These are phyloP conservation scores for Cryphonectria naterciae DNA, from an alignment of 2,329 filamentous ascomycete species.

Conservation along the genomic window DNA sequence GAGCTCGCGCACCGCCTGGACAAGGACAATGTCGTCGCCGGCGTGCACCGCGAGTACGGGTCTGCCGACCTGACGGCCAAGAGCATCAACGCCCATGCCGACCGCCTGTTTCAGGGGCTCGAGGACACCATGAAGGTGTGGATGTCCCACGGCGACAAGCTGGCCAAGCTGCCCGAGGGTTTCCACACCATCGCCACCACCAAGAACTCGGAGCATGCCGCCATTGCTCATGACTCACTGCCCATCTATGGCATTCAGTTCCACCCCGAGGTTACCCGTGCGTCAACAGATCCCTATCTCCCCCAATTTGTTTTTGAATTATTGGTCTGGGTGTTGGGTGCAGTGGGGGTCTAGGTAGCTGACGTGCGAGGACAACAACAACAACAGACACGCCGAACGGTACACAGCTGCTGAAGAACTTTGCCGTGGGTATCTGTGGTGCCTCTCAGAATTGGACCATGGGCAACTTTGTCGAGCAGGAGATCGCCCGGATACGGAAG, in stretches of 20 bases:
- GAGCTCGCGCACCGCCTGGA: constrained; percentile 29
- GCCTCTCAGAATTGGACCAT: constrained; percentile 82
- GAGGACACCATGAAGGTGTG: constrained; percentile 65
- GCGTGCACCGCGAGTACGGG: constrained; percentile 27
- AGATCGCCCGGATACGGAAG: constrained; percentile 78
- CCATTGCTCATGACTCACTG: constrained; percentile 72
- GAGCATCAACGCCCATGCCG: constrained; percentile 61
- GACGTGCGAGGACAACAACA: not conserved
- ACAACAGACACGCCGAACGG: constrained; percentile 54
- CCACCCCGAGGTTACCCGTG: constrained; percentile 73
- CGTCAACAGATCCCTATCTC: not conserved
- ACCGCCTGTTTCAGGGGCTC: constrained; percentile 78
- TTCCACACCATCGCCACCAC: constrained; percentile 79
- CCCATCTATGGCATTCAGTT: constrained; percentile 85
- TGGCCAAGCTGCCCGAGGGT: constrained; percentile 70
- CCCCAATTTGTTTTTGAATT: not conserved
- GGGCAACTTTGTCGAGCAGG: constrained; percentile 78
- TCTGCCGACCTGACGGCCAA: constrained; percentile 58
- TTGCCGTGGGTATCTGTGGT: constrained; percentile 79
- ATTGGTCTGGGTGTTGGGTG: not conserved
- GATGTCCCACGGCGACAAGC: constrained; percentile 91
- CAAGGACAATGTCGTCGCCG: constrained; percentile 25
- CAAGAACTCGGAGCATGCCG: constrained; percentile 76
- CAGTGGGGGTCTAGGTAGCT: not conserved
- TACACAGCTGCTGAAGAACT: constrained; percentile 76